phyloP scores from a whole-genome alignment of 495 filamentous ascomycete genomes.

The Acidiella bohemica region DNA sequence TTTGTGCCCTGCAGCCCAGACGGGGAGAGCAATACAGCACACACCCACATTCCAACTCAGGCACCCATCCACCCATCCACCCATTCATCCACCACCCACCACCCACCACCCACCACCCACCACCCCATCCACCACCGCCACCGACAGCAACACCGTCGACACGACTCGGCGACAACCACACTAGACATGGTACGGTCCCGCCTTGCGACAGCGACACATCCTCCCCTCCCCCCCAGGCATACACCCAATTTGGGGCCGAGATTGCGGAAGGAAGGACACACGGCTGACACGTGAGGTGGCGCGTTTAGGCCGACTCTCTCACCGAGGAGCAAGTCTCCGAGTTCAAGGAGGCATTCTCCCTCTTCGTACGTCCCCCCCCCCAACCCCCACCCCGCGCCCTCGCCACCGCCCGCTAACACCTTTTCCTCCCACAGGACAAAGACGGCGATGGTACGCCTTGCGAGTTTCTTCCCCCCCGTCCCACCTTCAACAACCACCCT shows the following conservation, averaged over 20 bases:
- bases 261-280: background rate
- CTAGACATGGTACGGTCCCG: background rate
- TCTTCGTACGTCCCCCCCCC: slow-evolving; percentile 66
- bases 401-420: background rate
- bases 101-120: too few species aligned
- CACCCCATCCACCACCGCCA: too few species aligned
- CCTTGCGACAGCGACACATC: slow-evolving; percentile 2
- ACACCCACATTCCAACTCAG: too few species aligned
- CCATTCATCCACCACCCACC: too few species aligned
- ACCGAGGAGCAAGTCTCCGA: slow-evolving; percentile 99
- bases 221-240: background rate
- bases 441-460: slow-evolving; percentile 92
- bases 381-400: background rate
- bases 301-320: slow-evolving; percentile 38
- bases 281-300: background rate
- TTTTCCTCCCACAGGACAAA: slow-evolving; percentile 63
- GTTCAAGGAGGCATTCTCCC: slow-evolving; percentile 99
- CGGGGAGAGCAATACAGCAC: too few species aligned
- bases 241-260: background rate
- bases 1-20: too few species aligned
- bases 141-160: background rate
- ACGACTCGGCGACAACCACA: slow-evolving; percentile 7
- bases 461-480: background rate
- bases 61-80: too few species aligned
- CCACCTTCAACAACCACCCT: slow-evolving; percentile 5